Percentiles rank a stretch among this genome's conserved stretches.
Evolutionary conservation across 192 early-diverging fungal genomes (phyloP).

Genomic region (Gaertneriomyces sp.): DNA sequence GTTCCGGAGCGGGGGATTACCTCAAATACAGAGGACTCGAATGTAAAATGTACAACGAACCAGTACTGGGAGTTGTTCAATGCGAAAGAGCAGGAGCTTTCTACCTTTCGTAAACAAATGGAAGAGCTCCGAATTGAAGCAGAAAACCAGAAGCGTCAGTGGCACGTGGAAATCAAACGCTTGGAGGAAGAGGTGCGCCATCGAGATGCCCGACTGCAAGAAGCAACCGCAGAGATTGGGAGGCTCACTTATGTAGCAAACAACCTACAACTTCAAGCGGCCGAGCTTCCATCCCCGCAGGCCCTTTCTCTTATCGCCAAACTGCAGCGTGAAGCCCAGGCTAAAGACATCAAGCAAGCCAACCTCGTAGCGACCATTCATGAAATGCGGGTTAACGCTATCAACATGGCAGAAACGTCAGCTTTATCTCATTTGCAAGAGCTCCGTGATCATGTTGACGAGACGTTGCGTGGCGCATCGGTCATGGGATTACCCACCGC

Average conservation of each 20-base stretch:
- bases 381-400: conserved; percentile 26
- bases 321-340: conserved; percentile 7
- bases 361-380: conserved; percentile 33
- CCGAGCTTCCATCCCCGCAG: conserved; percentile 3
- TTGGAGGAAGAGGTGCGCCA: conserved; percentile 23
- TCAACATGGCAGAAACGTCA: conserved; percentile 25
- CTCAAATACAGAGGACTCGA: neutral
- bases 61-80: conserved; percentile 5
- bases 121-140: conserved; percentile 12
- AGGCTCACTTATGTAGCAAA: neutral
- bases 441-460: conserved; percentile 15
- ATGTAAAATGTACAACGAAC: neutral
- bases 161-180: conserved; percentile 16
- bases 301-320: neutral
- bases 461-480: too few species aligned
- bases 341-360: conserved; percentile 13
- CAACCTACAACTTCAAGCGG: conserved; percentile 3
- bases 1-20: conserved; percentile 10
- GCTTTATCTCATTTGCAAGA: conserved; percentile 22
- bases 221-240: neutral
- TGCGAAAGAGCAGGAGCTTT: conserved; percentile 24
- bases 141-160: conserved; percentile 6
- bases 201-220: conserved; percentile 26
- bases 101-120: conserved; percentile 2
- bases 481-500: too few species aligned